phyloP scores from a whole-genome alignment of 257 asterid genomes.

The Verbena officinalis region DNA sequence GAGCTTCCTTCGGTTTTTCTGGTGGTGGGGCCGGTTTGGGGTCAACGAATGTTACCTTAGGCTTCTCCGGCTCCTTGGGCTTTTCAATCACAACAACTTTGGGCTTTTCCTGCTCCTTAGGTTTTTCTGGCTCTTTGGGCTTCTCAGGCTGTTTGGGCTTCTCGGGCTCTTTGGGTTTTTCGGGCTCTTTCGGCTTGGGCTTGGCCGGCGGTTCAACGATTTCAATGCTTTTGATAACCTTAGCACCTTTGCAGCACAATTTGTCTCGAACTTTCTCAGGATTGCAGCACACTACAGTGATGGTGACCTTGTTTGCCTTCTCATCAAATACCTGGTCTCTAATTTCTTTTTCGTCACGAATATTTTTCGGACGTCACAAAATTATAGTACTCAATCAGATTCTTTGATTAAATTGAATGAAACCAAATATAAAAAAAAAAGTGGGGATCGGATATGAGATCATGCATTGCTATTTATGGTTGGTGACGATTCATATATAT shows the following conservation, averaged over 20 bases:
- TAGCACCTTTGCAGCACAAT: conserved; percentile 60
- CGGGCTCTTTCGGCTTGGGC: conserved; percentile 34
- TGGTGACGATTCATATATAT: conserved; percentile 23
- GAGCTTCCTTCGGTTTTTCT: conserved; percentile 25
- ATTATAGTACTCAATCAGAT: no score
- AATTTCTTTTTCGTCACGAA: conserved; percentile 66
- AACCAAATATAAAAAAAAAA: background rate
- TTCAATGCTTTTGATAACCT: conserved; percentile 62
- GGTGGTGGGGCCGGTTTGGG: conserved; percentile 27
- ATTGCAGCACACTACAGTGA: conserved; percentile 69
- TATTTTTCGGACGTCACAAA: background rate
- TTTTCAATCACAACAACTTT: conserved; percentile 15
- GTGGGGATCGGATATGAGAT: background rate
- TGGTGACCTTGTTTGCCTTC: conserved; percentile 58
- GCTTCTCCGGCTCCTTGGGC: conserved; percentile 25
- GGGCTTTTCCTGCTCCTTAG: conserved; percentile 33
- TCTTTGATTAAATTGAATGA: background rate
- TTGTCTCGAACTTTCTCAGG: conserved; percentile 81
- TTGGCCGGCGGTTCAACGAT: conserved; percentile 45
- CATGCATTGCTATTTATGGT: conserved; percentile 21
- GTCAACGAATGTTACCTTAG: conserved; percentile 31
- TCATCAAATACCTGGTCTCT: conserved; percentile 64
- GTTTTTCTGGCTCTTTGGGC: conserved; percentile 32
- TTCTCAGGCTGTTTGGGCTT: conserved; percentile 27
- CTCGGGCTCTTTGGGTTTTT: background rate